phyloP scores from a whole-genome alignment of 2,329 filamentous ascomycete genomes.

The Trichoderma semiorbis region DNA sequence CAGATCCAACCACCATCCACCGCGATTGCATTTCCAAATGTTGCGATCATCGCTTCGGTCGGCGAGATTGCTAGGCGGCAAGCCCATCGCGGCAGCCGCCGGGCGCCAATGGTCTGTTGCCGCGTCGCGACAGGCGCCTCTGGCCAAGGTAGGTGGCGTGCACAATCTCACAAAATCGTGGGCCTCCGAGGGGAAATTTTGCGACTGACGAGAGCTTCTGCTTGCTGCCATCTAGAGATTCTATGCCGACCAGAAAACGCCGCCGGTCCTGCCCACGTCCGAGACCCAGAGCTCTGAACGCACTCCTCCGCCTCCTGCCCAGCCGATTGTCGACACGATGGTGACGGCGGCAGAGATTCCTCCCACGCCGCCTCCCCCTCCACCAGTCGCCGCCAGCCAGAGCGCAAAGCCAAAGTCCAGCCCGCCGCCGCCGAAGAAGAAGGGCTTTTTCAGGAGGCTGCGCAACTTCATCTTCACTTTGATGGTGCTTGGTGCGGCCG shows the following conservation, averaged over 20 bases:
- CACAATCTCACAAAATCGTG: not conserved
- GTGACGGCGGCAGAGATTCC: constrained; percentile 17
- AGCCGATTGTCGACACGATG: constrained; percentile 21
- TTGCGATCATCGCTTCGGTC: constrained; percentile 67
- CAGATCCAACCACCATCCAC: constrained; percentile 27
- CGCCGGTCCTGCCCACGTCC: constrained; percentile 51
- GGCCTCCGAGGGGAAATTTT: not conserved
- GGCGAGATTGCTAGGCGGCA: constrained; percentile 56
- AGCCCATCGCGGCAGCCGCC: constrained; percentile 49
- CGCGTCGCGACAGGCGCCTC: constrained; percentile 33
- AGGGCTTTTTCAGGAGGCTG: constrained; percentile 68
- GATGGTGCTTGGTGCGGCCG: constrained; percentile 69
- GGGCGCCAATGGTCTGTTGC: constrained; percentile 57
- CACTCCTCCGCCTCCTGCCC: constrained; percentile 36
- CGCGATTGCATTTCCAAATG: constrained; percentile 54
- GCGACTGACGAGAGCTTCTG: not conserved
- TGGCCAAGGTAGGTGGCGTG: constrained; percentile 31
- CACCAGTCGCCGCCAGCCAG: not conserved
- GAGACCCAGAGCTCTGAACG: constrained; percentile 50
- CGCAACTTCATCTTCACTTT: constrained; percentile 75
- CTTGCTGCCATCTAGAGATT: constrained; percentile 45
- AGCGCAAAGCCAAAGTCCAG: constrained; percentile 23
- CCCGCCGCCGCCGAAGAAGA: constrained; percentile 42
- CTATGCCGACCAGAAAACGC: constrained; percentile 53
- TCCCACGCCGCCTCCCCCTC: constrained; percentile 14